Evolutionary conservation across 2,329 filamentous ascomycete genomes (phyloP), one percentile per base, ranked within the genome.

Genomic region (Exophiala viscosa): DNA sequence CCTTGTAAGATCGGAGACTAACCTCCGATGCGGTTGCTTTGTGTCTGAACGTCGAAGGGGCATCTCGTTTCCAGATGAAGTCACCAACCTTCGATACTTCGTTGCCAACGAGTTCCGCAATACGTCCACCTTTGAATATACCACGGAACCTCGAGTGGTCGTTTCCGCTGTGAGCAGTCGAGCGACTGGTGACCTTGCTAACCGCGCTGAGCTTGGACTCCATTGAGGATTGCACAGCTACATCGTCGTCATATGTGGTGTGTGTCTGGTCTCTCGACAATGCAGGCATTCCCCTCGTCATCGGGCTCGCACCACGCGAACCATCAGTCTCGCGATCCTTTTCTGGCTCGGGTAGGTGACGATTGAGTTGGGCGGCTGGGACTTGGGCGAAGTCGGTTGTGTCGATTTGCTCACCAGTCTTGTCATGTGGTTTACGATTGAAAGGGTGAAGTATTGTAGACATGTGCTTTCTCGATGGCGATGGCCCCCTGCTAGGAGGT

Each of bases 111-210:
- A 89, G 78, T 28, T 82, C 87, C 55, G 89, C 87, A 57, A 92
- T 83, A 50, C 87, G 79, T 45, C 83, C 81, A 2, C 84, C 85
- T 70, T 90, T 92, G 70, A 96, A 86, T 43, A 96, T 85, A 5
- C 86, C 83, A 38, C 85, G 82, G 7, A 90, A 76, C 33, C 81
- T 83, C 8, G 81, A 82, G 51, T 57, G 35, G 70, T 66, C 48
- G 79, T 73, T 35, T 79, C 74, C 18, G 64, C 60, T 50, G 67
- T 73, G 14, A 72, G 67, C 17, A 71, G 74, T 41, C 33, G 73
- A 72, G 58, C 73, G 83, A 64, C 71, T 73, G 60, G 66, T 75
- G 18, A 54, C 52, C 17, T 62, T 64, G 40, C 60, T 63, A 11
- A 69, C 66, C 2, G 46, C 35, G n/a, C 58, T 56, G 15, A 36